Percentiles rank a stretch among this genome's conserved stretches.
These are phyloP conservation scores for Syzygium malaccense DNA, from an alignment of 441 rosid genomes.

Conservation along the genomic window DNA sequence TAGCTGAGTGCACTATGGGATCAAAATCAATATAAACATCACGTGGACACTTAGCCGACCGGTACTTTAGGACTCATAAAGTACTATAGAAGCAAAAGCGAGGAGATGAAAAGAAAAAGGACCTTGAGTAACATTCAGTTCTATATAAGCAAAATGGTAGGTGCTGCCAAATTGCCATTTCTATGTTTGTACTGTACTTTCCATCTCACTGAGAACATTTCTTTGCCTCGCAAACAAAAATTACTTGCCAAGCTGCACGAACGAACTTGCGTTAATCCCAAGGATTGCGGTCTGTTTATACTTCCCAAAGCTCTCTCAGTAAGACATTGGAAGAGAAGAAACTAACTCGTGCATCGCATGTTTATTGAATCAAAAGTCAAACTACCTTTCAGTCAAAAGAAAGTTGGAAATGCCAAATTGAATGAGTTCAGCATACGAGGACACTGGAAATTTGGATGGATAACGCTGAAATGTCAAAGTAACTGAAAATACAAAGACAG, in stretches of 20 bases:
- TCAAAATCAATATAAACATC: background rate
- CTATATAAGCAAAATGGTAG: background rate
- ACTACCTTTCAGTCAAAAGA: no score
- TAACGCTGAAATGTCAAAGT: no score
- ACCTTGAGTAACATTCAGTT: background rate
- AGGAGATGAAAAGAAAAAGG: no score
- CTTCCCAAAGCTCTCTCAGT: background rate
- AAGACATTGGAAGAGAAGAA: background rate
- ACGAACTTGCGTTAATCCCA: background rate
- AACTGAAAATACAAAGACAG: background rate
- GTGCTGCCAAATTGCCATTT: background rate
- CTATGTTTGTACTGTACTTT: background rate
- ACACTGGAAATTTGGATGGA: no score
- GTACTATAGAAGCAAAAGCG: no score
- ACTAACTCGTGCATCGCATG: background rate
- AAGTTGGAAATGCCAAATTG: no score
- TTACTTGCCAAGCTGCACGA: fast-evolving
- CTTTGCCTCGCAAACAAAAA: background rate
- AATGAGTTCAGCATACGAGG: no score
- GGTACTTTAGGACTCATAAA: no score
- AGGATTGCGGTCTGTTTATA: fast-evolving
- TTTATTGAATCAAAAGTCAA: no score
- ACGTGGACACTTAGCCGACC: background rate
- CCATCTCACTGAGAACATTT: background rate
- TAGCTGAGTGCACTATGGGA: background rate